phyloP scores from a whole-genome alignment of 495 filamentous ascomycete genomes.

The Lophium mytilinum region DNA sequence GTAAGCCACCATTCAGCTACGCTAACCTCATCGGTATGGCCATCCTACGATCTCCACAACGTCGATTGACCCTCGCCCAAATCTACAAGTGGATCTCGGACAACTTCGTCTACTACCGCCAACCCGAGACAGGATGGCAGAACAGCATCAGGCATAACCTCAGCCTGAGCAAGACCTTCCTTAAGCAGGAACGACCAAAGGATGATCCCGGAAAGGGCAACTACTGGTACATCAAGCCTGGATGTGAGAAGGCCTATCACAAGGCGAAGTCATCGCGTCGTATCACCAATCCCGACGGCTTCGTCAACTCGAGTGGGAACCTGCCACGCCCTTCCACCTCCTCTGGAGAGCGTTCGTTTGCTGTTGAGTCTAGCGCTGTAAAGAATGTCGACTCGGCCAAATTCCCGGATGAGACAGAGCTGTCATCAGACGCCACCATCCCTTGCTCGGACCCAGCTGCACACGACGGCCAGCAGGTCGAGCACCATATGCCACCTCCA shows the following conservation, averaged over 20 bases:
- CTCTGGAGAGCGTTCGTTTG: constrained; percentile 33
- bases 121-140: constrained; percentile 84
- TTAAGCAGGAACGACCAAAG: constrained; percentile 92
- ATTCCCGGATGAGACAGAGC: constrained; percentile 48
- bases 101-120: constrained; percentile 79
- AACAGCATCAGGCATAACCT: constrained; percentile 98
- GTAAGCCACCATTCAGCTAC: constrained; percentile 86
- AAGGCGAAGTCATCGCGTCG: constrained; percentile 68
- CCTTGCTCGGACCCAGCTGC: constrained; percentile 70
- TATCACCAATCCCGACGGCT: constrained; percentile 38
- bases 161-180: constrained; percentile 95
- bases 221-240: constrained; percentile 90
- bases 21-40: constrained; percentile 96
- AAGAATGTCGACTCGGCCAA: constrained; percentile 37
- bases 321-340: constrained; percentile 24
- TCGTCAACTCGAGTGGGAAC: constrained; percentile 20
- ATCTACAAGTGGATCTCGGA: constrained; percentile 99
- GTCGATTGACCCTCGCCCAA: constrained; percentile 83
- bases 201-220: constrained; percentile 98
- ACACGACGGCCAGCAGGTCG: constrained; percentile 52
- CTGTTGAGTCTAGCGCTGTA: constrained; percentile 16
- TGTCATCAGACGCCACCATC: constrained; percentile 93
- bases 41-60: constrained; percentile 76
- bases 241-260: constrained; percentile 78
- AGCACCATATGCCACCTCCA: constrained; percentile 34